Evolutionary conservation across 2,329 filamentous ascomycete species (phyloP), one percentile per base, ranked within the genome.

Genomic region (Xylaria polymorpha): DNA sequence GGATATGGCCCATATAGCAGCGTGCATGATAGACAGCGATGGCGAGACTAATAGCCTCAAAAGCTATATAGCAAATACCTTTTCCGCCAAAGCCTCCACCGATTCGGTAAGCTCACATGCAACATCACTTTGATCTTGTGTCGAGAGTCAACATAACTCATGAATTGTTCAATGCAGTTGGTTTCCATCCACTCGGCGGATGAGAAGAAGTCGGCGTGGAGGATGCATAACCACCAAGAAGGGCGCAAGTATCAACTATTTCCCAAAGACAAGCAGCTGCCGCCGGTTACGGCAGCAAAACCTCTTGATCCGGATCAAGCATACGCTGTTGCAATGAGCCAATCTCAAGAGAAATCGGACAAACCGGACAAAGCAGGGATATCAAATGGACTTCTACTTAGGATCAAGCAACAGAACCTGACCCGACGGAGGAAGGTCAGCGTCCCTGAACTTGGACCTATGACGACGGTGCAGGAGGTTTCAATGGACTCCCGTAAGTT

Each of bases 401-500:
- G 86, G 65, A 82, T 87, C 75, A 90, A 87, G 77, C 87, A 89
- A 73, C 85, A 87, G 75, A 87, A 84, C 72, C 79, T 88, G 66
- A 83, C 80, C 59, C 83, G 88, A 70, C 84, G 89, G 74, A 85
- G 89, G 71, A 92, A 92, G 76, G 82, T 87, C 73, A 91, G 87
- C 78, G 86, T 90, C 15, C 86, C 88, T 10, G 90, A 92, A 70
- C 79, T 91, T 58, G 89, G 88, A 1, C 88, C 88, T 41, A 90
- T 91, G 89, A 90, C 89, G 5, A 91, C 89, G 1, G 89, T 91
- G 15, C 88, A 91, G 71, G 90, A 91, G 76, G 80, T 86, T 58
- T 79, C 88, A 61, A 91, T 92, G 88, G 90, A 92, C 79, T 92
- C 90, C 74, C 90, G 90, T 92, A 83, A 82, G 90, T 83, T 43